Percentiles rank a stretch among this genome's conserved stretches.
Conservation (phyloP, 805 yeast genomes). For the Saturnispora bothae region DNA sequence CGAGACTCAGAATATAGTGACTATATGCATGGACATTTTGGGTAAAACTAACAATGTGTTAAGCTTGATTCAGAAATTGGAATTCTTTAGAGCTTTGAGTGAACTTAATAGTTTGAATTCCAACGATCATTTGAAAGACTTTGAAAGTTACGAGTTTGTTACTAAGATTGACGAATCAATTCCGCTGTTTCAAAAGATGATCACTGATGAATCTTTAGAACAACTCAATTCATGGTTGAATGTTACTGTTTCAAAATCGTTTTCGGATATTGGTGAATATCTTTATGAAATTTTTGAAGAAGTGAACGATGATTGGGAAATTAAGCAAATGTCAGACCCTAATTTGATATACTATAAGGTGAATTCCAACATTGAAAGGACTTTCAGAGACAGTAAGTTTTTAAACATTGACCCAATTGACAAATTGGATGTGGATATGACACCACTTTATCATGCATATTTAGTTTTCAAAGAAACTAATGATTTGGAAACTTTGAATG, state of each 20-base stretch:
- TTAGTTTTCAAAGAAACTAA: conserved; percentile 71
- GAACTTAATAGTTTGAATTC: conserved; percentile 60
- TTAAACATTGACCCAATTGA: conserved; percentile 38
- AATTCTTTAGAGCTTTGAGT: conserved; percentile 79
- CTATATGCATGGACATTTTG: conserved; percentile 66
- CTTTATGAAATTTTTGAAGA: conserved; percentile 43
- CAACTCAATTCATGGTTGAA: conserved; percentile 55
- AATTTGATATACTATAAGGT: conserved; percentile 50
- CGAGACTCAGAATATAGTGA: conserved; percentile 60
- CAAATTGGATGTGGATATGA: conserved; percentile 45
- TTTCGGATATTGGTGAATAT: conserved; percentile 46
- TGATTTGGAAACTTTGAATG: conserved; percentile 48
- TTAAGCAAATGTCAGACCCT: conserved; percentile 33
- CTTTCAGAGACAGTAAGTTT: conserved; percentile 45
- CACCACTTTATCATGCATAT: conserved; percentile 74
- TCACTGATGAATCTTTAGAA: conserved; percentile 63
- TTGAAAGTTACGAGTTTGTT: conserved; percentile 62
- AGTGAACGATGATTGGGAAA: conserved; percentile 53
- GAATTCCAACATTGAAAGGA: conserved; percentile 77
- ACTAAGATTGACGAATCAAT: conserved; percentile 63
- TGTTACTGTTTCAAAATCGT: conserved; percentile 50
- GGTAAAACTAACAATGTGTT: conserved; percentile 81
- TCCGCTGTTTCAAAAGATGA: conserved; percentile 63
- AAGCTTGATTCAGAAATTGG: conserved; percentile 62
- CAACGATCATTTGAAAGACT: conserved; percentile 53